These are phyloP conservation scores for Effrenium voratum DNA, from an alignment of 73 alveolate species.

Conservation along the genomic window DNA sequence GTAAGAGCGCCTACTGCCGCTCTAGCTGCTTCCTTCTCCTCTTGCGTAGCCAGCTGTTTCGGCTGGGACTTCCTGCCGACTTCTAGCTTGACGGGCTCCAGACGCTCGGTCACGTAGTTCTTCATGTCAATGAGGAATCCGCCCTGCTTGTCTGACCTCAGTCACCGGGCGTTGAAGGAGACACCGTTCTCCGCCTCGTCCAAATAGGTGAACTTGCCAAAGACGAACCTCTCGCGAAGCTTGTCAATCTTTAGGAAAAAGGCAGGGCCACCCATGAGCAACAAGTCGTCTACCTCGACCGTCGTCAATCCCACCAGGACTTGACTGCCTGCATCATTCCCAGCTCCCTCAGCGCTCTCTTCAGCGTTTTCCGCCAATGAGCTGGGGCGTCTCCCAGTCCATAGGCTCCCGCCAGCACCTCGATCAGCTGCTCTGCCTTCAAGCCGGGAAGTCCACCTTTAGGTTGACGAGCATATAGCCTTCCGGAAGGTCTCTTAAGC, in stretches of 20 bases:
- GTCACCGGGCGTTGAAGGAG: neutral
- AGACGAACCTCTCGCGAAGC: neutral
- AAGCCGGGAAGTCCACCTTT: neutral
- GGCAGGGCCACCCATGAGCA: neutral
- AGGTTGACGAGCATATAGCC: neutral
- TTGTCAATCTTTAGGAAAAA: neutral
- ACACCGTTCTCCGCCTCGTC: neutral
- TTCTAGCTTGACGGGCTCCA: neutral
- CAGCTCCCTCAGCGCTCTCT: neutral
- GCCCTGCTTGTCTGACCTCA: neutral
- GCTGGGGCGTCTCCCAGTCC: neutral
- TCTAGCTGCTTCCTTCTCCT: neutral
- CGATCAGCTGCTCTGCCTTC: neutral
- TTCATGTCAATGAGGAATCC: slow-evolving; percentile 18
- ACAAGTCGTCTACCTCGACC: slow-evolving; percentile 21
- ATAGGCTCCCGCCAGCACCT: slow-evolving; percentile 3
- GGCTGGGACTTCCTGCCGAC: neutral
- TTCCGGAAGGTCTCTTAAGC: too few species aligned
- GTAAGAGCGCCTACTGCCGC: neutral
- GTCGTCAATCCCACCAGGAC: neutral
- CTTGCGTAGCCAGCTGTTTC: neutral
- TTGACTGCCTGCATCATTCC: neutral
- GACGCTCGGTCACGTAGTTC: neutral
- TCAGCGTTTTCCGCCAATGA: neutral
- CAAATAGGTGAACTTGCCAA: neutral